Evolutionary conservation across 2,329 filamentous ascomycete genomes (phyloP), one percentile per base, ranked within the genome.

Genomic region (Venturia carpophila): DNA sequence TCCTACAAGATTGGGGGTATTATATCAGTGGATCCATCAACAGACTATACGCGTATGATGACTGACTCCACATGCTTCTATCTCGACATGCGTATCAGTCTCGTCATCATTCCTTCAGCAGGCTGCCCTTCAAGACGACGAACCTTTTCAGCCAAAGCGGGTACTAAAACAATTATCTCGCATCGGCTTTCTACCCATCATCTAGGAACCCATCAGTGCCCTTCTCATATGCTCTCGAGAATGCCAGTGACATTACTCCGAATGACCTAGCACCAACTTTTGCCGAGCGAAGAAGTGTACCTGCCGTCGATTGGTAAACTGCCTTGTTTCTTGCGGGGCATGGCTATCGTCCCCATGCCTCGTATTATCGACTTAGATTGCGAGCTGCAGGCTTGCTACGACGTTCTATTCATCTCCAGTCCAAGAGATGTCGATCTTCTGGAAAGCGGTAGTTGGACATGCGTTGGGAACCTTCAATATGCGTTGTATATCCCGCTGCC

Each of bases 401-500:
- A 3, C 10, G 0, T 37, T n/a, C 3, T 56, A 1, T 15, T 19
- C 27, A n/a, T 56, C 27, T 37, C 52, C 52, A 56, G 27, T 37
- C 27, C 5, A 37, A 56, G 17, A 56, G 19, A 37, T 24, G 27
- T 56, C 52, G 52, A 17, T 24, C 52, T 37, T 15, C 13, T 11
- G 52, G 27, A 19, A 19, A 37, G 21, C 3, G 27, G 15, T n/a
- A 58, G 19, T 58, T 37, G 7, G 37, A 5, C 30, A 34, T 34
- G 52, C 30, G 52, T 21, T 37, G 15, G 4, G 27, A 27, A 17
- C 42, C 60, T 61, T 61, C 42, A 61, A 61, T 61, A 61, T 15
- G 60, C 60, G 37, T 61, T 61, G 42, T 61, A 61, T 37, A 61
- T 42, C 27, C 41, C 61, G 13, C 41, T 52, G n/a, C 61, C 42